These are phyloP conservation scores for Suillus subalutaceus DNA, from an alignment of 768 basidiomycete genomes.

Conservation along the genomic window DNA sequence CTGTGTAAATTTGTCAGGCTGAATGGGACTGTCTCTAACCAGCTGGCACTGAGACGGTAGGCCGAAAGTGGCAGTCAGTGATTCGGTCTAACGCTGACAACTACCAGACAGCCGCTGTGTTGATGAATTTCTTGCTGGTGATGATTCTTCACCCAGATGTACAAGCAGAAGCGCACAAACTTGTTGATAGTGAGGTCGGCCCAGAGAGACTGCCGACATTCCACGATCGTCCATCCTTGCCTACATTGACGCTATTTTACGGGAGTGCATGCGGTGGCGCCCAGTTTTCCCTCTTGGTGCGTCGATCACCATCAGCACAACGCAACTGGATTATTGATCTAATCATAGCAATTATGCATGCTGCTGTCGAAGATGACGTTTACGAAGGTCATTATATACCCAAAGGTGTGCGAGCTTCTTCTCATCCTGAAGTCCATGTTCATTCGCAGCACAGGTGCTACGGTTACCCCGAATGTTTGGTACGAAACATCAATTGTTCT, in stretches of 20 bases:
- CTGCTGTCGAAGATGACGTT: slow-evolving; percentile 36
- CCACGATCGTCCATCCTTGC: slow-evolving; percentile 17
- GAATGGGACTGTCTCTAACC: not conserved
- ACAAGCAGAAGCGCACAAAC: slow-evolving; percentile 30
- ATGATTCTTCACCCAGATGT: slow-evolving; percentile 20
- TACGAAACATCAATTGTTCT: not conserved
- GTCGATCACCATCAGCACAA: slow-evolving; percentile 5
- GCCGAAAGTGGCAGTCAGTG: not conserved
- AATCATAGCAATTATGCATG: slow-evolving; percentile 24
- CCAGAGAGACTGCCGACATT: slow-evolving; percentile 17
- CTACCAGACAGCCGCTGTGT: slow-evolving; percentile 6
- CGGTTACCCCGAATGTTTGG: slow-evolving; percentile 6
- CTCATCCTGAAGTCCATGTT: not conserved
- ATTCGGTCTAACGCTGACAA: not conserved
- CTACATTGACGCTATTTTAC: slow-evolving; percentile 19
- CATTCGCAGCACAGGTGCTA: slow-evolving; percentile 7
- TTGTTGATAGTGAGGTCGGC: slow-evolving; percentile 22
- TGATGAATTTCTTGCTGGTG: slow-evolving; percentile 14
- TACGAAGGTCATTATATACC: slow-evolving; percentile 54
- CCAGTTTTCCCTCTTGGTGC: slow-evolving; percentile 18
- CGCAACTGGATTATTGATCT: not conserved
- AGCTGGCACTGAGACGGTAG: slow-evolving; percentile 12
- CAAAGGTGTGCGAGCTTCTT: slow-evolving; percentile 32
- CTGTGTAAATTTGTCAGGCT: not conserved
- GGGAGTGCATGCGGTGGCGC: slow-evolving; percentile 18